Percentiles rank a stretch among this genome's conserved stretches.
phyloP scores from a whole-genome alignment of 306 rosid species.

The Vigna nakashimae region DNA sequence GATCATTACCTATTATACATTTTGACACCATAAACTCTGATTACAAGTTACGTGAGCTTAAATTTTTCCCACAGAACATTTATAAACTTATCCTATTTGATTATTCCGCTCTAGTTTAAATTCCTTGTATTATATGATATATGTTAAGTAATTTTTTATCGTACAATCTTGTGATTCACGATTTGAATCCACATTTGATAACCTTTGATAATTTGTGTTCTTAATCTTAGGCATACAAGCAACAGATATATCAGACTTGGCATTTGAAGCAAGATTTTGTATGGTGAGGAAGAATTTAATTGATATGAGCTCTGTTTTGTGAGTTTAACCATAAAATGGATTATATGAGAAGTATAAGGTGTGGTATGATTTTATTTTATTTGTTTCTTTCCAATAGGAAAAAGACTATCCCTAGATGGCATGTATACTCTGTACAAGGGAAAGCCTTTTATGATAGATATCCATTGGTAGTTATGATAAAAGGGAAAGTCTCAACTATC shows the following conservation, averaged over 20 bases:
- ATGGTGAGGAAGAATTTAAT: slow-evolving; percentile 69
- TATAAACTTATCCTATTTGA: too few species aligned
- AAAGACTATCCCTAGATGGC: neutral
- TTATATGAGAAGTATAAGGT: slow-evolving; percentile 2
- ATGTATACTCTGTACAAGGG: neutral
- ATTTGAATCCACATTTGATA: too few species aligned
- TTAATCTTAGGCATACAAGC: slow-evolving; percentile 40
- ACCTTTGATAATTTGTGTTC: slow-evolving; percentile 15
- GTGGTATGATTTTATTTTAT: slow-evolving; percentile 27
- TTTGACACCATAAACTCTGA: neutral
- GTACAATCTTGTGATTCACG: too few species aligned
- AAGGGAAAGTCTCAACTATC: too few species aligned
- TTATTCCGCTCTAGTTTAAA: too few species aligned
- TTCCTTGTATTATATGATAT: too few species aligned
- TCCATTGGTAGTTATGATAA: too few species aligned
- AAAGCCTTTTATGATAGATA: neutral
- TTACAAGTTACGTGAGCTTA: too few species aligned
- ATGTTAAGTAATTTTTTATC: too few species aligned
- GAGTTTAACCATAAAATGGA: slow-evolving; percentile 30
- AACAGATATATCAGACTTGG: slow-evolving; percentile 57
- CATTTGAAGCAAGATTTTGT: slow-evolving; percentile 85
- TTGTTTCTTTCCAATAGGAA: slow-evolving; percentile 31
- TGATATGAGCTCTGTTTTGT: slow-evolving; percentile 18
- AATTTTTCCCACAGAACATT: too few species aligned
- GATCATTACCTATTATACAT: slow-evolving; percentile 16